Base-by-base conservation (phyloP, 2,329 filamentous ascomycete genomes). In the Paraconiothyrium sp. region DNA sequence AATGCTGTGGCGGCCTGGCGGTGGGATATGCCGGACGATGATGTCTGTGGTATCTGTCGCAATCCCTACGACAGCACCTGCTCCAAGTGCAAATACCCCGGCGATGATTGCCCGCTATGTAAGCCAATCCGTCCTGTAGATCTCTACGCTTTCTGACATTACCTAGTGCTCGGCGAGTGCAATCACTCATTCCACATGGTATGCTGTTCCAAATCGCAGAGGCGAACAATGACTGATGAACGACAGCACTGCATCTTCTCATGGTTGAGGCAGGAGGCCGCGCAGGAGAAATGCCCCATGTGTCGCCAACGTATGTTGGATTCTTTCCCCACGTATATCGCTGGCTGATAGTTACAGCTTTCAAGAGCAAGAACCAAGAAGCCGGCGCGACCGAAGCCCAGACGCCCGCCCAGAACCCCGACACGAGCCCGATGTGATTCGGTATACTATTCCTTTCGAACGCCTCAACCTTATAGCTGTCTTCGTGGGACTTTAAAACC, bases 141-240 rank as follows among this genome's bases (percentile, higher is more conserved):
- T 22, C 24, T 35, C n/a, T 22, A 30, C 16, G 32, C 6, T 24
- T 57, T 44, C 66, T 75, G 57, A 76, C 41, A 10, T 39, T 9
- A 22, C 58, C 20, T 41, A 97, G 94, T 97, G 68, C 94, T 95
- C 63, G 95, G 95, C 47, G 96, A 94, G 83, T 99, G 95, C 81
- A 94, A 93, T 5, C 95, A 99, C 79, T 97, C 93, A 66, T 99
- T 99, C 76, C 95, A 99, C 80, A 96, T 97, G 92, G 93, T 96
- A 79, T 41, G 61, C 50, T 27, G 27, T 2, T 20, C 34, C 32
- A 52, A 2, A 20, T 44, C 22, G 35, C 9, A 11, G 37, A 22
- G 13, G 14, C 27, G 11, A 46, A 24, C 4, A 20, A 14, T 20
- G 30, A 41, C 57, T 63, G 34, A 62, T 67, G 66, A 39, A 69